Conservation (phyloP, 1,284 basidiomycete genomes). For the Sporisorium scitamineum region DNA sequence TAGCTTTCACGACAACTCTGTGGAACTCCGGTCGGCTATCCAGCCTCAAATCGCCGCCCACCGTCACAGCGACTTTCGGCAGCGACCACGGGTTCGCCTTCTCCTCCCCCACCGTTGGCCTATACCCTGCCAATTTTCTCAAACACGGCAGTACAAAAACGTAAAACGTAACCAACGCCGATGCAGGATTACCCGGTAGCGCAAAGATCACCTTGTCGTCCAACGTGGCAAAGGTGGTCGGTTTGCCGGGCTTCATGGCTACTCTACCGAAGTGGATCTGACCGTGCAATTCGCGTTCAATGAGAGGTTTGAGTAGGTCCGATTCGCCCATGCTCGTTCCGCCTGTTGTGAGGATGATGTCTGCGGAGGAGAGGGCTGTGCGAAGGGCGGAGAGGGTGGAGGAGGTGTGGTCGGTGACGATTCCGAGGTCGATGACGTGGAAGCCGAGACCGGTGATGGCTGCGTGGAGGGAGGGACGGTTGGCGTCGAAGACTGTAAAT, state of each 20-base stretch:
- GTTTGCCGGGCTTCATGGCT: conserved; percentile 72
- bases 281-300: conserved; percentile 81
- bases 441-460: conserved; percentile 80
- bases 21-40: conserved; percentile 85
- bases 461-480: conserved; percentile 81
- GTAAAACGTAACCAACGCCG: conserved; percentile 87
- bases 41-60: conserved; percentile 76
- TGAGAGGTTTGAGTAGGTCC: conserved; percentile 86
- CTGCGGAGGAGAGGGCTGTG: conserved; percentile 76
- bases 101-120: not conserved
- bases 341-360: conserved; percentile 84
- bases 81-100: conserved; percentile 72
- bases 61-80: conserved; percentile 77
- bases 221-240: conserved; percentile 84
- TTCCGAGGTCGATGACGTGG: conserved; percentile 82
- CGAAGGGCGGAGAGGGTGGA: conserved; percentile 76
- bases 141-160: conserved; percentile 85
- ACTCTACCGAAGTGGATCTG: conserved; percentile 82
- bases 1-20: conserved; percentile 76
- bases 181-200: conserved; percentile 87
- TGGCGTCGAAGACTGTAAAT: conserved; percentile 75
- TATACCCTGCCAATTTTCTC: conserved; percentile 73
- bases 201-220: conserved; percentile 76
- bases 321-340: conserved; percentile 90
- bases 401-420: conserved; percentile 78